These are phyloP conservation scores for Hyaloscypha bicolor DNA, from an alignment of 495 filamentous ascomycete genomes.

Conservation along the genomic window DNA sequence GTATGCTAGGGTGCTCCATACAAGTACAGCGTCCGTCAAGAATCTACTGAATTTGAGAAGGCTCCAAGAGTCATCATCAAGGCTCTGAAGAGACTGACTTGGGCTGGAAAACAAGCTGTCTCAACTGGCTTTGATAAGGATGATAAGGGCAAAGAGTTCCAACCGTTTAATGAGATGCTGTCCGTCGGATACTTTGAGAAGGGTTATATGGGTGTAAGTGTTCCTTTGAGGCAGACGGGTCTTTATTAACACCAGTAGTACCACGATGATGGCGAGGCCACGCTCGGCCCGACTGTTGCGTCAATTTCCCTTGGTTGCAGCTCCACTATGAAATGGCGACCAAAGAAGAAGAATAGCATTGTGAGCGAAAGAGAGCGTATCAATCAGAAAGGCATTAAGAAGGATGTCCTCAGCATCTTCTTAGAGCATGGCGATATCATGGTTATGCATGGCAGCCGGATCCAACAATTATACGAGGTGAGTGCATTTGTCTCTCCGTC, in stretches of 20 bases:
- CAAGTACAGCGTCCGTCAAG: slow-evolving; percentile 73
- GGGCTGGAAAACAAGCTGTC: slow-evolving; percentile 59
- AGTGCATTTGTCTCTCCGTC: slow-evolving; percentile 27
- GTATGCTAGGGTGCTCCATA: slow-evolving; percentile 73
- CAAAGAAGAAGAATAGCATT: slow-evolving; percentile 61
- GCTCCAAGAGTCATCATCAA: slow-evolving; percentile 59
- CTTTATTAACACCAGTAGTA: slow-evolving; percentile 53
- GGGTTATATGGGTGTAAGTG: slow-evolving; percentile 66
- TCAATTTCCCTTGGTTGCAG: slow-evolving; percentile 73
- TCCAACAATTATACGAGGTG: slow-evolving; percentile 77
- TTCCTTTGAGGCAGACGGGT: slow-evolving; percentile 14
- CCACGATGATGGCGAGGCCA: slow-evolving; percentile 83
- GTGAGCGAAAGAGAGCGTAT: slow-evolving; percentile 32
- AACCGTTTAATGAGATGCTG: slow-evolving; percentile 74
- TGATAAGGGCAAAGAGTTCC: slow-evolving; percentile 26
- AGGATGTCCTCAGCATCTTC: slow-evolving; percentile 37
- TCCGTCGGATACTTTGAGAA: slow-evolving; percentile 74
- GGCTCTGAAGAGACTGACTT: slow-evolving; percentile 62
- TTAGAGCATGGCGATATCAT: slow-evolving; percentile 81
- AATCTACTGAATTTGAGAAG: slow-evolving; percentile 62
- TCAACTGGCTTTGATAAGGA: not conserved
- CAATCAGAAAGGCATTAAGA: slow-evolving; percentile 27
- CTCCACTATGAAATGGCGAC: slow-evolving; percentile 68
- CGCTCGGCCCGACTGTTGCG: slow-evolving; percentile 74
- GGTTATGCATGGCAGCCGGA: slow-evolving; percentile 73